These are phyloP conservation scores for Boechera retrofracta DNA, from an alignment of 345 rosid genomes.

Conservation along the genomic window DNA sequence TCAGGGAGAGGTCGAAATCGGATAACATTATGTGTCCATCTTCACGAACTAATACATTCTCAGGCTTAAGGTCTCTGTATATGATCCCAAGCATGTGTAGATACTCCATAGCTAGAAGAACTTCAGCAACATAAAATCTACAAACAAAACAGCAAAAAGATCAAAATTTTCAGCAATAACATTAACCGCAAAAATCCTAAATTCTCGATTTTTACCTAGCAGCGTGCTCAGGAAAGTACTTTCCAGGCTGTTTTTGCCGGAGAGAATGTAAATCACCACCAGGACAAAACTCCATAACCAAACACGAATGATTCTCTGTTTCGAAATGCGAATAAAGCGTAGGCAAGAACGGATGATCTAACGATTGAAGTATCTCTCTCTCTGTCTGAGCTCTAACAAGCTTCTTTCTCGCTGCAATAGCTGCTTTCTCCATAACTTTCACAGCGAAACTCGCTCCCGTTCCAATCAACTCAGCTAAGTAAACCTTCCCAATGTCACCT, in stretches of 20 bases:
- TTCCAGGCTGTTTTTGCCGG: conserved; percentile 84
- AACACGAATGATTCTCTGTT: conserved; percentile 75
- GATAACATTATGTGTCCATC: conserved; percentile 90
- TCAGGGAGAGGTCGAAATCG: conserved; percentile 78
- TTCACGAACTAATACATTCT: conserved; percentile 77
- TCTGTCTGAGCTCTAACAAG: conserved; percentile 89
- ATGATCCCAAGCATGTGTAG: conserved; percentile 92
- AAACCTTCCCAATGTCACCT: conserved; percentile 89
- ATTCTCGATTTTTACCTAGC: conserved; percentile 57
- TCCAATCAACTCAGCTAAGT: conserved; percentile 80
- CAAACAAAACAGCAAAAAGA: conserved; percentile 14
- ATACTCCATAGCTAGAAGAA: conserved; percentile 84
- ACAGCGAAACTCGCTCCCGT: conserved; percentile 73
- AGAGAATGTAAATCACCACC: conserved; percentile 90
- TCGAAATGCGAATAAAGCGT: conserved; percentile 86
- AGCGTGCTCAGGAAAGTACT: conserved; percentile 85
- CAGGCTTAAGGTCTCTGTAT: conserved; percentile 86
- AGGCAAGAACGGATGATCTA: conserved; percentile 94
- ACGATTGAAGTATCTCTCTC: conserved; percentile 79
- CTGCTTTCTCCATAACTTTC: conserved; percentile 82
- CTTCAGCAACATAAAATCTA: conserved; percentile 90
- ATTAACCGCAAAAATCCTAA: not conserved
- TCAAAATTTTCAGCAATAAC: not conserved
- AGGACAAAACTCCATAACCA: conserved; percentile 99
- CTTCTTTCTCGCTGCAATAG: conserved; percentile 82